Evolutionary conservation across 768 basidiomycete genomes (phyloP), one percentile per base, ranked within the genome.

Genomic region (Exidia glandulosa): DNA sequence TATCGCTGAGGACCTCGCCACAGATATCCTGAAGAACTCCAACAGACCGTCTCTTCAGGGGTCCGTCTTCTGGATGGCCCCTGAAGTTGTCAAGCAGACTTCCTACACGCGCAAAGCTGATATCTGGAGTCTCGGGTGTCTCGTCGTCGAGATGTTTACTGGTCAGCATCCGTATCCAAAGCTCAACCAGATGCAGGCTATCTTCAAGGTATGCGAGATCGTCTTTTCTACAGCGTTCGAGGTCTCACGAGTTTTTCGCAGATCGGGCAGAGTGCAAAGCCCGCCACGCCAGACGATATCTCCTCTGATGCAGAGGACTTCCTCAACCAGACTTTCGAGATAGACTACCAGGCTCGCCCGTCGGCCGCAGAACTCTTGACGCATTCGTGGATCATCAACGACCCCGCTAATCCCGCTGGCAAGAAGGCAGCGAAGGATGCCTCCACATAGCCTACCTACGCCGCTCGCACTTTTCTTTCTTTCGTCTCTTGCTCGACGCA

Each of bases 31-130:
- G 67, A 27, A 75, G 75, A 27, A 61, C 64, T 45, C 84, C 48
- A 87, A 97, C 69, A 80, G 96, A 6, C 90, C 93, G 3, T 98
- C 96, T 1, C 75, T 98, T 4, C 96, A 98, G 71, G 96, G 96
- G 2, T 96, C 94, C 1, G 94, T 97, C 12, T 98, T 96, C 74
- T 98, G 95, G 95, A 97, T 98, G 95, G 95, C 95, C 0, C 95
- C 95, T 0, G 95, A 97, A 72, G 93, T 97, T 23, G 96, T 98
- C 61, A 94, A 94, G 68, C 96, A 99, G 75, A 93, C 86, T 29
- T 82, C 85, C 0, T 91, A 96, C 69, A 94, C 93, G 10, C 80
- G 78, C 62, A 94, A 94, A 68, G 93, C 94, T 5, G 94, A 96
- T 70, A 94, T 96, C 59, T 97, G 94, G 94, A 91, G 90, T 69